Conservation (phyloP, 768 basidiomycete genomes). For the Amanita rimosa region DNA sequence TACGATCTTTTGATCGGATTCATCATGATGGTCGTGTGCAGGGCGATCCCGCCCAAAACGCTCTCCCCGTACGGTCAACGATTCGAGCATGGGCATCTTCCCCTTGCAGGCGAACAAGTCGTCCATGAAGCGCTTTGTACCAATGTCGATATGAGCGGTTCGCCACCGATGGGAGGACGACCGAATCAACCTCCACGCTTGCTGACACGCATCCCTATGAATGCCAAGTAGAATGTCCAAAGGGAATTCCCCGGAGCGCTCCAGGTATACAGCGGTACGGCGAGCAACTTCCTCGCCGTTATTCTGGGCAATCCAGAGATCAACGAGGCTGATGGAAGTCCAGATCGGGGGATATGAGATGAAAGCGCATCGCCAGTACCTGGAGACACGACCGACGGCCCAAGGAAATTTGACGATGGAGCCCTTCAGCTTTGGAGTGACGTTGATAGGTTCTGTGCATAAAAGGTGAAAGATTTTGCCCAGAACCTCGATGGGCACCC, state of each 20-base stretch:
- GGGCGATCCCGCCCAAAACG: not conserved
- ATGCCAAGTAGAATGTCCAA: not conserved
- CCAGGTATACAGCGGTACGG: not conserved
- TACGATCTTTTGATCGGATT: not conserved
- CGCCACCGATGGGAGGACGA: not conserved
- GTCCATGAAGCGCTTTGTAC: not conserved
- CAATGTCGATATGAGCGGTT: not conserved
- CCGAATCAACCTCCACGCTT: not conserved
- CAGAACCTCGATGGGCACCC: conserved; percentile 6
- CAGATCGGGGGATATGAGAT: not conserved
- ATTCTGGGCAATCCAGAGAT: not conserved
- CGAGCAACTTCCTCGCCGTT: not conserved
- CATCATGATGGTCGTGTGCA: not conserved
- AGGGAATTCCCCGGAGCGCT: not conserved
- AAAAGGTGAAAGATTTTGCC: not conserved
- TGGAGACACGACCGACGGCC: not conserved
- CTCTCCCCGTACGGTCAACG: not conserved
- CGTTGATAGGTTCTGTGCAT: not conserved
- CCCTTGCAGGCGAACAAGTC: not conserved
- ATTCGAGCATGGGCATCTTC: not conserved
- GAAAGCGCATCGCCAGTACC: not conserved
- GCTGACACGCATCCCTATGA: not conserved
- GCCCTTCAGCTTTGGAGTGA: not conserved
- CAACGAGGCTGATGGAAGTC: not conserved
- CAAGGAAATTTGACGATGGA: not conserved